Percentiles rank a stretch among this genome's conserved stretches.
Evolutionary conservation across 495 filamentous ascomycete genomes (phyloP).

Genomic region (Neurospora sp.): DNA sequence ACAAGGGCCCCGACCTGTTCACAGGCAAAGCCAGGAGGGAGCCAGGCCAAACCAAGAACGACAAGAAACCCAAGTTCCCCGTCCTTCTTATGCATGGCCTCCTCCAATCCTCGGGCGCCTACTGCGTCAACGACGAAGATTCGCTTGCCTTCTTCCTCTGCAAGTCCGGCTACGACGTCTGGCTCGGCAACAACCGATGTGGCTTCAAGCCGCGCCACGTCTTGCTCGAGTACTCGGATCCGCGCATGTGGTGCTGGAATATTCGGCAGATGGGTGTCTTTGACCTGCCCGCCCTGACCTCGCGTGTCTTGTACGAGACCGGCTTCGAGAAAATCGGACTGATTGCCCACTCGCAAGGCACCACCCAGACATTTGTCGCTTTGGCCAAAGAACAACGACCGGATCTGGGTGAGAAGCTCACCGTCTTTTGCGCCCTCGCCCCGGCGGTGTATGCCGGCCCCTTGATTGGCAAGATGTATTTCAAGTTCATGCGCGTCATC

Average conservation of each 20-base stretch:
- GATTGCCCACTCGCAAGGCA: conserved; percentile 84
- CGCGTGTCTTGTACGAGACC: conserved; percentile 72
- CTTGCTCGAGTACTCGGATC: conserved; percentile 59
- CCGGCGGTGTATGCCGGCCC: conserved; percentile 89
- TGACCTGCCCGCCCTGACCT: conserved; percentile 81
- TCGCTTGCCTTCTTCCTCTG: conserved; percentile 85
- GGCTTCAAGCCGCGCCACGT: conserved; percentile 71
- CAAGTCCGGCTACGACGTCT: conserved; percentile 92
- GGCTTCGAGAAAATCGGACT: conserved; percentile 76
- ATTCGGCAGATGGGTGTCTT: conserved; percentile 88
- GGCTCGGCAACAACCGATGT: conserved; percentile 92
- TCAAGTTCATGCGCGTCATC: conserved; percentile 84
- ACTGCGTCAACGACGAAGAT: conserved; percentile 82
- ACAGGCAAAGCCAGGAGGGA: conserved; percentile 7
- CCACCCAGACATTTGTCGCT: conserved; percentile 80
- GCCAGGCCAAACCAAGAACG: conserved; percentile 17
- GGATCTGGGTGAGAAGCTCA: conserved; percentile 73
- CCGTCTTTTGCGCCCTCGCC: conserved; percentile 86
- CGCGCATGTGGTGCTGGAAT: conserved; percentile 96
- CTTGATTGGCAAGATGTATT: conserved; percentile 75
- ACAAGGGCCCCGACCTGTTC: conserved; percentile 34
- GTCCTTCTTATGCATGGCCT: conserved; percentile 84
- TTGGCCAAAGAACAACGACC: conserved; percentile 88
- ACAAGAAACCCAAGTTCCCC: conserved; percentile 60
- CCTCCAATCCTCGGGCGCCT: conserved; percentile 79